Percentiles rank a stretch among this genome's conserved stretches.
These are phyloP conservation scores for Aspergillus versicolor DNA, from an alignment of 2,329 filamentous ascomycete genomes.

Conservation along the genomic window DNA sequence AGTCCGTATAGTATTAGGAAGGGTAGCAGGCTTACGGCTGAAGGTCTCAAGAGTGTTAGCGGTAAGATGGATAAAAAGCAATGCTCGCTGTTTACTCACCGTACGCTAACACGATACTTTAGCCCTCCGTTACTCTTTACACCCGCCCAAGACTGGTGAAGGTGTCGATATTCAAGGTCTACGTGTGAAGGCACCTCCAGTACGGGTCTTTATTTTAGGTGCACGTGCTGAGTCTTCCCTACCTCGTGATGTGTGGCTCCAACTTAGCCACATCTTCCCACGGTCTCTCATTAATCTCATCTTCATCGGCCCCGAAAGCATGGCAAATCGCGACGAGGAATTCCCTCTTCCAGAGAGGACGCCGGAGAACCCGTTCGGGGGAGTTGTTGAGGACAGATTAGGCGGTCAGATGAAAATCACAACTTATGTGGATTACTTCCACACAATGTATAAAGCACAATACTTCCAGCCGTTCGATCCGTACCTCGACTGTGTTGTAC, in stretches of 20 bases:
- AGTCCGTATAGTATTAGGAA: conserved; percentile 84
- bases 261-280: conserved; percentile 94
- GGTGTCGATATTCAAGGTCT: conserved; percentile 74
- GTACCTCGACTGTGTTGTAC: conserved; percentile 95
- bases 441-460: conserved; percentile 87
- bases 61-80: conserved; percentile 57
- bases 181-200: conserved; percentile 78
- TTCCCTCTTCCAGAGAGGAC: conserved; percentile 88
- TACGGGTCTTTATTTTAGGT: conserved; percentile 89
- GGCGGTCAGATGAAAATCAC: conserved; percentile 91
- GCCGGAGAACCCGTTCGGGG: conserved; percentile 83
- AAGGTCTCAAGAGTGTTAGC: conserved; percentile 90
- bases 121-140: conserved; percentile 91
- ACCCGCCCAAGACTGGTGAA: conserved; percentile 78
- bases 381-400: conserved; percentile 88
- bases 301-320: conserved; percentile 93
- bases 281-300: conserved; percentile 84
- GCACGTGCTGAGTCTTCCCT: conserved; percentile 97
- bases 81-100: neutral
- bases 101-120: conserved; percentile 8
- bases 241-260: conserved; percentile 89
- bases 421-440: conserved; percentile 97
- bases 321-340: conserved; percentile 90
- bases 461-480: conserved; percentile 94
- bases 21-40: conserved; percentile 73